Evolutionary conservation across 1,139 yeast genomes (phyloP), one percentile per base, ranked within the genome.

Genomic region (Magnusiomyces suaveolens): DNA sequence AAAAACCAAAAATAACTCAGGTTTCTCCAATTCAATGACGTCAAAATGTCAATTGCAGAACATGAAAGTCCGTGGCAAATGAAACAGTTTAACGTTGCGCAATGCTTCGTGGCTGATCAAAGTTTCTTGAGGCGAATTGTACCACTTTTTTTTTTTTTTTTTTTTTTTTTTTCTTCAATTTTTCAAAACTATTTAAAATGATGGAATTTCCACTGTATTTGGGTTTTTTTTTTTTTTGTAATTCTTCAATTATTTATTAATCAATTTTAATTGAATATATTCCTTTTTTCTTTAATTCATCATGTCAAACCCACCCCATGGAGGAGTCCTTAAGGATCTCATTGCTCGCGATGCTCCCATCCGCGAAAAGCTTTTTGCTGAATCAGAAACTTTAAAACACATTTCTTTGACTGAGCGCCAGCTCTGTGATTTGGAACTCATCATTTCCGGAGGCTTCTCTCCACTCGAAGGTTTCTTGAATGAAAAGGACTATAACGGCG

Each of bases 391-490:
- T 8, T 76, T 84, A 55, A 75, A 79, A 36, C 73, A 80, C 46
- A 71, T 85, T 56, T 73, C 73, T 23, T 76, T 90, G 62, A 84
- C 95, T 26, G 92, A 83, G 60, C 84, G 97, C 69, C 97, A 90
- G 70, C 76, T 90, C 58, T 90, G 97, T 72, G 97, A 90, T 71
- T 75, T 90, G 67, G 97, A 90, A 73, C 78, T 90, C 70, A 87
- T 90, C 66, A 75, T 90, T 61, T 86, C 85, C 64, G 97, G 97
- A 70, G 97, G 97, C 4, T 90, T 90, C 69, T 87, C 96, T 50
- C 97, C 97, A 48, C 77, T 90, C 63, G 80, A 81, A 55, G 97
- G 97, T 1, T 90, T 90, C 73, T 74, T 90, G 69, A 82, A 78
- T 66, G 81, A 89, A 72, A 77, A 79, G 58, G 97, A 90, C 70